Evolutionary conservation across 2,329 filamentous ascomycete species (phyloP).

Genomic region (Cytospora piceae): DNA sequence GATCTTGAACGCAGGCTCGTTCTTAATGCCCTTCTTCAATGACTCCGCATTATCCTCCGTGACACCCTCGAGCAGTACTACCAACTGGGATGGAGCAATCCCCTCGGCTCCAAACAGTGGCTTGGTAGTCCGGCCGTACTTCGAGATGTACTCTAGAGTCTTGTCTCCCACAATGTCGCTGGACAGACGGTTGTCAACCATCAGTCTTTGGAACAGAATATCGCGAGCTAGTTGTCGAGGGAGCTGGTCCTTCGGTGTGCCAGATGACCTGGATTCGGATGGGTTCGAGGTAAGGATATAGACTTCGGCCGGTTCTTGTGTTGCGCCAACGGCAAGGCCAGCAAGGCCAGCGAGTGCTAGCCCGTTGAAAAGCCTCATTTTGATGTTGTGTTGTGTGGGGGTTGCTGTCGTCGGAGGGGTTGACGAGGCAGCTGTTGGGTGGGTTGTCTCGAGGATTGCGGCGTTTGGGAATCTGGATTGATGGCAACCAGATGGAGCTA

Average conservation of each 20-base stretch:
- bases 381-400: conserved; percentile 5
- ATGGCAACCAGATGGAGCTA: conserved; percentile 1
- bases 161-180: conserved; percentile 50
- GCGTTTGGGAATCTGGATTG: conserved; percentile 9
- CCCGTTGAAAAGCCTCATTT: conserved; percentile 40
- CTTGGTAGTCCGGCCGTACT: conserved; percentile 58
- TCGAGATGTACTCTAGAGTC: conserved; percentile 60
- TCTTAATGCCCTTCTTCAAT: conserved; percentile 47
- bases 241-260: conserved; percentile 48
- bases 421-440: conserved; percentile 8
- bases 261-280: conserved; percentile 37
- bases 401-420: conserved; percentile 13
- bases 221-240: conserved; percentile 57
- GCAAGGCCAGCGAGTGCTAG: conserved; percentile 39
- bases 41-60: conserved; percentile 47
- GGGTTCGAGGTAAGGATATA: conserved; percentile 53
- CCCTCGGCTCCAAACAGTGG: conserved; percentile 53
- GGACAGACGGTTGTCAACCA: conserved; percentile 49
- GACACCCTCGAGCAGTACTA: conserved; percentile 63
- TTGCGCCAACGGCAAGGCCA: conserved; percentile 38
- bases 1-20: conserved; percentile 54
- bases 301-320: conserved; percentile 52
- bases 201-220: conserved; percentile 62
- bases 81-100: conserved; percentile 53
- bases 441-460: conserved; percentile 12